Conservation (phyloP, 2,329 filamentous ascomycete species). For the Colletotrichum echinochloae region DNA sequence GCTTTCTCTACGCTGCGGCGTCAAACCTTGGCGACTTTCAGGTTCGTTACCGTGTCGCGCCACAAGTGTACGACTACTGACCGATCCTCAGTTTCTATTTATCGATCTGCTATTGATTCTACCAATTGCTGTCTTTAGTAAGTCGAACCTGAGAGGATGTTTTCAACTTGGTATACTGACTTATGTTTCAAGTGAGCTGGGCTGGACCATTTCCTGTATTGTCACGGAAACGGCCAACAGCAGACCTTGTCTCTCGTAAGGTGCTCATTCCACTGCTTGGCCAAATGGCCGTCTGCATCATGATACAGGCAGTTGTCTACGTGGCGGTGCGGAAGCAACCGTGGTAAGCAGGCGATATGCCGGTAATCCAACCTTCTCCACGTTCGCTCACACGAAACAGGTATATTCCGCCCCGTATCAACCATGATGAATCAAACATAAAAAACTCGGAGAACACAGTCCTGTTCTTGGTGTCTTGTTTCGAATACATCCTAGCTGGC, state of each 20-base stretch:
- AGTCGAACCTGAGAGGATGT: constrained; percentile 47
- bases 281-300: constrained; percentile 84
- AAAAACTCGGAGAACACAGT: constrained; percentile 94
- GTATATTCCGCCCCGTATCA: constrained; percentile 83
- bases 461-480: constrained; percentile 90
- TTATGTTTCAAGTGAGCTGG: constrained; percentile 80
- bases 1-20: constrained; percentile 92
- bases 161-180: constrained; percentile 19
- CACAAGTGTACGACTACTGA: neutral
- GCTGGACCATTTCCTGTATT: constrained; percentile 84
- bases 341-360: constrained; percentile 67
- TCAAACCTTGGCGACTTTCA: constrained; percentile 98
- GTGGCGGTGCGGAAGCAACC: constrained; percentile 79
- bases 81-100: constrained; percentile 78
- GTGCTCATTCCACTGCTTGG: constrained; percentile 90
- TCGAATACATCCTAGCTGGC: constrained; percentile 92
- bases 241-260: constrained; percentile 91
- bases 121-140: constrained; percentile 94
- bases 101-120: constrained; percentile 94
- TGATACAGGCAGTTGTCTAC: constrained; percentile 81
- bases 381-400: constrained; percentile 51
- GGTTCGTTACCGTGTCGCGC: constrained; percentile 50
- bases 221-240: constrained; percentile 87
- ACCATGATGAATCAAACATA: constrained; percentile 84
- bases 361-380: neutral